Conservation (phyloP, 1,284 basidiomycete species). For the Ceratobasidium sp. region DNA sequence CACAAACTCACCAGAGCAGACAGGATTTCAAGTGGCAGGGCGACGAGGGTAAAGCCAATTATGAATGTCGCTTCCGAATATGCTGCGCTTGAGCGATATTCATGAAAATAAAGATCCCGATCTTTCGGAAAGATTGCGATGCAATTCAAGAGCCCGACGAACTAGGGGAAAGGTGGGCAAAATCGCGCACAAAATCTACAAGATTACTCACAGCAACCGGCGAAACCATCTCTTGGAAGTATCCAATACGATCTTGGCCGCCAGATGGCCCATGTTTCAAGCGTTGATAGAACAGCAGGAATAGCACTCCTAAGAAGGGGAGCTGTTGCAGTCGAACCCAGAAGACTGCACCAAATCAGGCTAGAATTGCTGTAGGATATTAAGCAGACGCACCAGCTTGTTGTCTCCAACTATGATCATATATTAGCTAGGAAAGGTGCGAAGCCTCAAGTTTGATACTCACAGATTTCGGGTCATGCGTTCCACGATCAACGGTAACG, state of each 20-base stretch:
- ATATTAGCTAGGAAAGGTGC: background rate
- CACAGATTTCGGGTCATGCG: constrained; percentile 54
- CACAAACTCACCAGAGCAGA: constrained; percentile 46
- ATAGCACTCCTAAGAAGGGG: constrained; percentile 52
- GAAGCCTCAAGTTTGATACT: background rate
- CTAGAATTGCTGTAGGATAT: background rate
- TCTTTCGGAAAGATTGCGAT: constrained; percentile 56
- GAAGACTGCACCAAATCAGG: constrained; percentile 48
- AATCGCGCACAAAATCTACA: background rate
- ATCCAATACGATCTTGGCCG: constrained; percentile 56
- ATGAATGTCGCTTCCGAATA: constrained; percentile 55
- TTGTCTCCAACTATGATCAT: constrained; percentile 45
- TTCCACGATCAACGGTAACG: constrained; percentile 53
- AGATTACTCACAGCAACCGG: constrained; percentile 43
- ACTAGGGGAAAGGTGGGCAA: constrained; percentile 45
- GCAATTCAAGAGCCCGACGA: constrained; percentile 54
- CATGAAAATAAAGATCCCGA: constrained; percentile 55
- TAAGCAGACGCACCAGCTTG: constrained; percentile 49
- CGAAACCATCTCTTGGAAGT: constrained; percentile 47
- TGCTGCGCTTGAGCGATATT: constrained; percentile 52
- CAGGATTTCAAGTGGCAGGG: constrained; percentile 53
- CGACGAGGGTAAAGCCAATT: constrained; percentile 55
- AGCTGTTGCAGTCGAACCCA: constrained; percentile 53
- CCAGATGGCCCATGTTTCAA: constrained; percentile 52
- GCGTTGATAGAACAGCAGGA: constrained; percentile 55